A percentile compares a stretch with the other conserved stretches of the same genome.
Conservation (phyloP, 805 yeast genomes). For the Candida sphagnicola region DNA sequence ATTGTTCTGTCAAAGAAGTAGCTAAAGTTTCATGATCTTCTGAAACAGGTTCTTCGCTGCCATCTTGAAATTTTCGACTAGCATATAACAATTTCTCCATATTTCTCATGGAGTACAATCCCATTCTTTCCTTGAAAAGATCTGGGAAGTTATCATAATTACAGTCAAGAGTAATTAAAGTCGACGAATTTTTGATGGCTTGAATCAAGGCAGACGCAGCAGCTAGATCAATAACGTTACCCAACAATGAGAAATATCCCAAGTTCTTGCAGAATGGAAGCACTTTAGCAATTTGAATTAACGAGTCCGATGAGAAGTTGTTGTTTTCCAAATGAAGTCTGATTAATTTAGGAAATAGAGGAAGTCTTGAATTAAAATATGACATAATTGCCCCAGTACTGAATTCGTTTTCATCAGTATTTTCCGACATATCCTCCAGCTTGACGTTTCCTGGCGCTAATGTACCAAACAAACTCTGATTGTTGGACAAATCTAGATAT, state of each 20-base stretch:
- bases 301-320: conserved; percentile 50
- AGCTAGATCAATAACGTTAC: conserved; percentile 57
- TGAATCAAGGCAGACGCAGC: conserved; percentile 64
- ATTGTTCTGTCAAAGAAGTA: conserved; percentile 22
- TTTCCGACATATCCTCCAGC: neutral
- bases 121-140: conserved; percentile 64
- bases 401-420: neutral
- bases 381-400: conserved; percentile 35
- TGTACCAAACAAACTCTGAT: conserved; percentile 63
- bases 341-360: conserved; percentile 58
- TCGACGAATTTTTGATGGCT: conserved; percentile 61
- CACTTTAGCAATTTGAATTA: conserved; percentile 60
- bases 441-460: conserved; percentile 1
- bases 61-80: conserved; percentile 28
- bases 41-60: neutral
- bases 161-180: conserved; percentile 65
- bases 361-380: conserved; percentile 59
- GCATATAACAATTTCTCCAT: conserved; percentile 57
- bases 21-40: conserved; percentile 6
- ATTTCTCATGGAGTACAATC: conserved; percentile 77
- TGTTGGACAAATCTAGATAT: conserved; percentile 72
- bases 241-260: conserved; percentile 65
- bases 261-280: conserved; percentile 65
- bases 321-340: conserved; percentile 73
- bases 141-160: conserved; percentile 61